Conservation (phyloP, 345 rosid genomes). For the Populus alba region DNA sequence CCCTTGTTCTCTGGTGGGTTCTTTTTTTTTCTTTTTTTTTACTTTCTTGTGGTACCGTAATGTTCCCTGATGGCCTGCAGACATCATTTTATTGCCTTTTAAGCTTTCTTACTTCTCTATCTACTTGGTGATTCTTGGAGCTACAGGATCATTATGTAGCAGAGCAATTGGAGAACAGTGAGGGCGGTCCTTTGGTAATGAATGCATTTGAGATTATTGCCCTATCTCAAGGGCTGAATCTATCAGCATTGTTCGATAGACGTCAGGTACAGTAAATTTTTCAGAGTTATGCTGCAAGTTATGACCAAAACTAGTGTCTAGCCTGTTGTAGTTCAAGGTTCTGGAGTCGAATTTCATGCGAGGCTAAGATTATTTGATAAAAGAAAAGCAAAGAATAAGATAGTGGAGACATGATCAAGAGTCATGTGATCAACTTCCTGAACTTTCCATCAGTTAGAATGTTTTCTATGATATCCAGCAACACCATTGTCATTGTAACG, state of each 20-base stretch:
- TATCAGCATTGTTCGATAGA: conserved; percentile 87
- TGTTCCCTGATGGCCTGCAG: not conserved
- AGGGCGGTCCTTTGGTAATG: conserved; percentile 69
- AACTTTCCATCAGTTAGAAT: not conserved
- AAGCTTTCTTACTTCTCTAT: conserved; percentile 3
- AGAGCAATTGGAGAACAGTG: conserved; percentile 46
- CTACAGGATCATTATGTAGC: conserved; percentile 68
- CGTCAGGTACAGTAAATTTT: conserved; percentile 53
- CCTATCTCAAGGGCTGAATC: conserved; percentile 90
- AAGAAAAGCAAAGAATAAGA: not conserved
- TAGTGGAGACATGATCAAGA: not conserved
- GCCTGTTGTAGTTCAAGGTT: not conserved
- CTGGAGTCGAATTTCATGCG: not conserved
- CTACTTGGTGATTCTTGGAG: conserved; percentile 10
- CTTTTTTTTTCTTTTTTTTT: not conserved
- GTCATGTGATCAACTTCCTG: not conserved
- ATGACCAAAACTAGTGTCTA: not conserved
- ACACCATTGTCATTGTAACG: not conserved
- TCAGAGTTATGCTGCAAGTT: not conserved
- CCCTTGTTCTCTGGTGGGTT: not conserved
- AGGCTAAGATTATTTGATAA: not conserved
- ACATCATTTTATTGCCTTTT: not conserved
- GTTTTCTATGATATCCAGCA: not conserved
- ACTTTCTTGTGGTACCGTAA: not conserved
- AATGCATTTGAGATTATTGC: conserved; percentile 98